Conservation (phyloP, 2,329 filamentous ascomycete genomes). For the Pseudogymnoascus sp. region DNA sequence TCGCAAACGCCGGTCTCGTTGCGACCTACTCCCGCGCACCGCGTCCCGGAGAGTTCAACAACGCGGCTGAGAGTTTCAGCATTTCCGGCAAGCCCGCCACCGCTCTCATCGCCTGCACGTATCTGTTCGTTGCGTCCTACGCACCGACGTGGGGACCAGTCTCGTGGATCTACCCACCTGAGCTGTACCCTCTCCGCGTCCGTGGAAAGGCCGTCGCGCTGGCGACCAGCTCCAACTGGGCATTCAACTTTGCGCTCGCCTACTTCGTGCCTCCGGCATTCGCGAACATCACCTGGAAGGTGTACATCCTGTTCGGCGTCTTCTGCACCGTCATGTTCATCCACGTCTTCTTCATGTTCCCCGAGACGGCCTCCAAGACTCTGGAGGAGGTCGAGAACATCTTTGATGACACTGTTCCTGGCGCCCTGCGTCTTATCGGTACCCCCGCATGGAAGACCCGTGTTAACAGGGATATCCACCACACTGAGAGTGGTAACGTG, state of each 20-base stretch:
- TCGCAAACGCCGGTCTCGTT: constrained; percentile 40
- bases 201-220: constrained; percentile 48
- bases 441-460: constrained; percentile 20
- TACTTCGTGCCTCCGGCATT: constrained; percentile 42
- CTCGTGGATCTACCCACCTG: constrained; percentile 41
- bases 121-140: constrained; percentile 52
- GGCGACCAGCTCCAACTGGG: constrained; percentile 44
- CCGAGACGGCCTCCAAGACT: constrained; percentile 48
- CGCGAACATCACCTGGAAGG: constrained; percentile 42
- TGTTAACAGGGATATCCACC: constrained; percentile 19
- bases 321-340: constrained; percentile 44
- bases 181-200: constrained; percentile 41
- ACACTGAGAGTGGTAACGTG: constrained; percentile 23
- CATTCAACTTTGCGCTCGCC: constrained; percentile 43
- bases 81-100: constrained; percentile 44
- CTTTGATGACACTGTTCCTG: constrained; percentile 43
- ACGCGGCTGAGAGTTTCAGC: constrained; percentile 38
- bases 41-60: constrained; percentile 30
- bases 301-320: constrained; percentile 46
- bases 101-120: constrained; percentile 58
- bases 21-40: constrained; percentile 35
- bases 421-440: neutral
- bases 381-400: constrained; percentile 47
- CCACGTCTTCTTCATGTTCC: constrained; percentile 48
- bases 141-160: constrained; percentile 39